Percentiles rank a stretch among this genome's conserved stretches.
phyloP scores from a whole-genome alignment of 805 yeast genomes.

The Torulaspora microellipsoides region DNA sequence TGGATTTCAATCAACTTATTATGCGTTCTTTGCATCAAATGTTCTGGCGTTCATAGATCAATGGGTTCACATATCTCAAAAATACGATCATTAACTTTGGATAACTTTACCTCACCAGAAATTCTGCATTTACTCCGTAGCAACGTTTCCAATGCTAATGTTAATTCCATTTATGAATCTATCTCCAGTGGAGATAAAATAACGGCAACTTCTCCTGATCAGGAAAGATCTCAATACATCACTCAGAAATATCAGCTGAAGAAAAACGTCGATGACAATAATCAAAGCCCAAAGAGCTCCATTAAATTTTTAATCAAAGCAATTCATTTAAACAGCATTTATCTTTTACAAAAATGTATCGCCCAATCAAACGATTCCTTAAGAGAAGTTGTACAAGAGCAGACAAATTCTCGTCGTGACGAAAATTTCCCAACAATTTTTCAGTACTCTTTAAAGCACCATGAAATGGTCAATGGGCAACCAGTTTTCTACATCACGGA shows the following conservation, averaged over 20 bases:
- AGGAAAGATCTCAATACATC: conserved; percentile 54
- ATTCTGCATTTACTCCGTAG: conserved; percentile 49
- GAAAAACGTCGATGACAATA: conserved; percentile 33
- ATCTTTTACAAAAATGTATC: conserved; percentile 20
- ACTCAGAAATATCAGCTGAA: conserved; percentile 59
- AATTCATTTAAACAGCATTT: conserved; percentile 44
- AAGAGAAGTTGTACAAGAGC: conserved; percentile 13
- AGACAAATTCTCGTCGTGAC: conserved; percentile 17
- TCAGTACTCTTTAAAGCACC: conserved; percentile 53
- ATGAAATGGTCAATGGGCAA: conserved; percentile 24
- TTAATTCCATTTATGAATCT: conserved; percentile 60
- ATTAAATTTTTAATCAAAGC: conserved; percentile 46
- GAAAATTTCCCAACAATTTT: conserved; percentile 26
- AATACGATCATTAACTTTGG: conserved; percentile 72
- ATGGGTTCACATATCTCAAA: conserved; percentile 79
- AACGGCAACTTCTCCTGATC: conserved; percentile 36
- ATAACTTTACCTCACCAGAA: conserved; percentile 57
- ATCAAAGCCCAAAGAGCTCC: conserved; percentile 15
- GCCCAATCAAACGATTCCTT: conserved; percentile 19
- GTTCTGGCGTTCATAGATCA: conserved; percentile 85
- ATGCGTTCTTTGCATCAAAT: conserved; percentile 71
- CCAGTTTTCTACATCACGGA: conserved; percentile 51
- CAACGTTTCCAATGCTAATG: conserved; percentile 48
- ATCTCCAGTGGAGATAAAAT: conserved; percentile 27
- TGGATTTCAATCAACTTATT: conserved; percentile 81